Evolutionary conservation across 441 rosid genomes (phyloP).

Genomic region (Gossypium lobatum): DNA sequence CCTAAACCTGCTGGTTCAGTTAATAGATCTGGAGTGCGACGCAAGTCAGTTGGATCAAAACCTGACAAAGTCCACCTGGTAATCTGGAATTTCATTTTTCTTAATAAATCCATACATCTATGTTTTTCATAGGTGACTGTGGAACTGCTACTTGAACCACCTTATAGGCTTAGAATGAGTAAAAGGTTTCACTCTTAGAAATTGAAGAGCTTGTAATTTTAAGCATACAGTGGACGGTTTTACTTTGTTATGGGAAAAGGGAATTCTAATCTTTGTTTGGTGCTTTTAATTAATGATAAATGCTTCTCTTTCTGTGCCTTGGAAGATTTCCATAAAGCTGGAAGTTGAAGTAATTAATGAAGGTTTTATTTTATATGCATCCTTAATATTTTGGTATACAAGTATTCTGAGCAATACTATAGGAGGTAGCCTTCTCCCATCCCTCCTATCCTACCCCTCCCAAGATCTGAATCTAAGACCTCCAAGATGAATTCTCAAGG

Average conservation of each 20-base stretch:
- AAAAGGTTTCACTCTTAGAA: not conserved
- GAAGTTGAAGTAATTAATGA: not conserved
- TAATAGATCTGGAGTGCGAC: constrained; percentile 55
- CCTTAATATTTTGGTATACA: not conserved
- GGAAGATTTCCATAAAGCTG: not conserved
- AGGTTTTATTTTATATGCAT: not conserved
- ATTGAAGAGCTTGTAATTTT: not conserved
- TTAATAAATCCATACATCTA: not conserved
- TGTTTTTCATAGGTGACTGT: not conserved
- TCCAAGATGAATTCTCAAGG: constrained; percentile 3
- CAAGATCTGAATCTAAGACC: not conserved
- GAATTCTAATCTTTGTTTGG: not conserved
- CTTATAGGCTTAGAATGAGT: not conserved
- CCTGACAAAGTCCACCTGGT: constrained; percentile 88
- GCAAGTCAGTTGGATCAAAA: constrained; percentile 74
- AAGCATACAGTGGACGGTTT: not conserved
- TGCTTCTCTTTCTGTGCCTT: not conserved
- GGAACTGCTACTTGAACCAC: not conserved
- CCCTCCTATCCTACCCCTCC: not conserved
- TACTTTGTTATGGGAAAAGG: not conserved
- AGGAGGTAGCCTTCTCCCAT: not conserved
- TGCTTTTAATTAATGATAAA: not conserved
- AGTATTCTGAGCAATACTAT: not conserved
- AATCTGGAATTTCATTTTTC: constrained; percentile 20
- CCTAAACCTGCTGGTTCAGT: constrained; percentile 57